Conservation (phyloP, 176 grass and related monocot species). For the Eragrostis curvula region DNA sequence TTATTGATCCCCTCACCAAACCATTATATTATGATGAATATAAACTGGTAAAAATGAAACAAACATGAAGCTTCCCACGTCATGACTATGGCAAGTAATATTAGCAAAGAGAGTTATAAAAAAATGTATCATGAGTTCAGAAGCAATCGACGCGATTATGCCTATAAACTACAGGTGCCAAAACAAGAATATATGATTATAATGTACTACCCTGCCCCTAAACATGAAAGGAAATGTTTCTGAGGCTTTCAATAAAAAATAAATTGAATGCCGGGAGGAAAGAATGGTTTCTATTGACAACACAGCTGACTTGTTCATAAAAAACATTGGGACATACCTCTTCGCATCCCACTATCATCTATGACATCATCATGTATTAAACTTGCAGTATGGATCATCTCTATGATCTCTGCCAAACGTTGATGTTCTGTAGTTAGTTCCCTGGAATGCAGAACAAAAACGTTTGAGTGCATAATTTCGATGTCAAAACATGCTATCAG, state of each 20-base stretch:
- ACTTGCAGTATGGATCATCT: conserved; percentile 99
- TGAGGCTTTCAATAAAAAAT: conserved; percentile 17
- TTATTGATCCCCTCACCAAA: not conserved
- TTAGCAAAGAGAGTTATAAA: not conserved
- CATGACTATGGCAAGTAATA: not conserved
- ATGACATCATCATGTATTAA: conserved; percentile 98
- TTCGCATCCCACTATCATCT: conserved; percentile 91
- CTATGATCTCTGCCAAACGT: conserved; percentile 93
- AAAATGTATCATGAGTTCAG: not conserved
- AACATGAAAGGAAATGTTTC: conserved; percentile 4
- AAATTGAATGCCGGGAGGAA: not conserved
- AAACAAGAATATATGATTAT: not conserved
- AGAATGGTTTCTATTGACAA: not conserved
- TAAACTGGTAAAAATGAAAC: not conserved
- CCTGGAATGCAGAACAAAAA: conserved; percentile 52
- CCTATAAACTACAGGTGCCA: not conserved
- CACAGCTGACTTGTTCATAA: not conserved
- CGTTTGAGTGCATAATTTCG: conserved; percentile 12
- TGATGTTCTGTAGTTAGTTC: conserved; percentile 82
- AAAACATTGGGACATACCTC: conserved; percentile 59
- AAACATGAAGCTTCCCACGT: conserved; percentile 8
- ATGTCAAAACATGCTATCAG: not conserved
- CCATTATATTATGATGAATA: conserved; percentile 9
- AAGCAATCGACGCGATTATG: not conserved
- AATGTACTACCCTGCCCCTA: not conserved